Conservation (phyloP, 2,329 filamentous ascomycete species). For the Botrytis porri region DNA sequence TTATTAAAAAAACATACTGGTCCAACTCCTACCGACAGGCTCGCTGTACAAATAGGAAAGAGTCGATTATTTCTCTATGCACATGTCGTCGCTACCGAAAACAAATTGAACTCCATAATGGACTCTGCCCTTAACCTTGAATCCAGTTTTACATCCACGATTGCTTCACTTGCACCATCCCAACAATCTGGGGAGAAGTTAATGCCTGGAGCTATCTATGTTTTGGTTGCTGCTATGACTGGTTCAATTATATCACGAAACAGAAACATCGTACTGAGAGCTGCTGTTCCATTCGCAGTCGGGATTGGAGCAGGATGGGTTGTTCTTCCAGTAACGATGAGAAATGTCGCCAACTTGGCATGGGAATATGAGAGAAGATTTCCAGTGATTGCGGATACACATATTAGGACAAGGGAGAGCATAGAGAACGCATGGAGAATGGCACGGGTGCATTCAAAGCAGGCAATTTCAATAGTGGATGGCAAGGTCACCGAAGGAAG, state of each 20-base stretch:
- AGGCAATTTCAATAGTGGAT: constrained; percentile 70
- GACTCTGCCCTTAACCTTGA: constrained; percentile 81
- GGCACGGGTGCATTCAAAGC: constrained; percentile 69
- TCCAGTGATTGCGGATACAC: constrained; percentile 77
- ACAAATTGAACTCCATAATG: constrained; percentile 78
- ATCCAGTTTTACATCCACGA: constrained; percentile 81
- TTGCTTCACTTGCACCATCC: constrained; percentile 83
- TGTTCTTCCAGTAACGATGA: constrained; percentile 83
- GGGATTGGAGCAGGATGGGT: constrained; percentile 81
- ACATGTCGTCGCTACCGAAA: constrained; percentile 72
- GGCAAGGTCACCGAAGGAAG: constrained; percentile 75
- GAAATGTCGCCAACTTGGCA: constrained; percentile 78
- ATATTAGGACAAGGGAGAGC: constrained; percentile 67
- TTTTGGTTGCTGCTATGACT: constrained; percentile 91
- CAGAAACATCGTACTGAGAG: constrained; percentile 78
- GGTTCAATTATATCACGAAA: constrained; percentile 88
- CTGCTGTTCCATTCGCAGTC: constrained; percentile 71
- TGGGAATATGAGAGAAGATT: constrained; percentile 94
- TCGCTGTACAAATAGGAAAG: constrained; percentile 77
- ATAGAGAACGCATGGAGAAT: constrained; percentile 69
- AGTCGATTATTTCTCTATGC: constrained; percentile 78
- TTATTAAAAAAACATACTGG: constrained; percentile 39
- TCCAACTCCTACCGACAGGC: constrained; percentile 84
- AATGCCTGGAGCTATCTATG: constrained; percentile 86
- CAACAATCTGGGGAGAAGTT: constrained; percentile 83